Evolutionary conservation across 2,329 filamentous ascomycete genomes (phyloP).

Genomic region (Penicillium fuscoglaucum): DNA sequence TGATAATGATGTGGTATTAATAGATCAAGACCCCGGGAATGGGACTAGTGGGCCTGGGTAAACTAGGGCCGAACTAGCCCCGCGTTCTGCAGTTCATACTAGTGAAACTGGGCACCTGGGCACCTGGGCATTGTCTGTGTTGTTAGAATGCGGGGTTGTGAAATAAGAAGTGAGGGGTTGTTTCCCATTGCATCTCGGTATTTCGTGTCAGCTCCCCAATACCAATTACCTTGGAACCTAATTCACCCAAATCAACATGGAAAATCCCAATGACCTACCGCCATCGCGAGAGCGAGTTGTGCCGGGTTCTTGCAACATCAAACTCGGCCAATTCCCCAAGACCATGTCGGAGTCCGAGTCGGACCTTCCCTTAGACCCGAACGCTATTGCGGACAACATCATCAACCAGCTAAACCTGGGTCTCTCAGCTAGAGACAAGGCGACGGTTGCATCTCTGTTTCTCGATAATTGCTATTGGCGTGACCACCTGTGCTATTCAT

Average conservation of each 20-base stretch:
- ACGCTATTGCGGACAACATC: conserved; percentile 38
- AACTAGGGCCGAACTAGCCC: background rate
- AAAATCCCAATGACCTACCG: background rate
- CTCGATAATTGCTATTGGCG: conserved; percentile 57
- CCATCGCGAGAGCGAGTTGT: conserved; percentile 47
- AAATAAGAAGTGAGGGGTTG: background rate
- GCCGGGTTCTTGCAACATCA: conserved; percentile 58
- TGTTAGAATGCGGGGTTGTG: background rate
- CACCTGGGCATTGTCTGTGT: background rate
- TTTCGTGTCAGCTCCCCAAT: background rate
- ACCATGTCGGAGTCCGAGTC: conserved; percentile 35
- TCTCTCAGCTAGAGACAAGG: conserved; percentile 37
- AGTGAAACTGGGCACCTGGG: too few relatives aligned
- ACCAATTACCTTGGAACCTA: background rate
- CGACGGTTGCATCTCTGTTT: conserved; percentile 47
- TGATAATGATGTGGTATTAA: background rate
- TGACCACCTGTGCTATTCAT: conserved; percentile 58
- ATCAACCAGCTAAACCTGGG: conserved; percentile 44
- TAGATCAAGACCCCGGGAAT: background rate
- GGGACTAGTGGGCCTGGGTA: background rate
- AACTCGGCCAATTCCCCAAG: conserved; percentile 46
- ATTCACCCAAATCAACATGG: background rate
- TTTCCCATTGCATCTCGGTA: background rate
- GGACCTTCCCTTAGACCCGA: conserved; percentile 37
- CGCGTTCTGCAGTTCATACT: background rate